Percentiles rank a stretch among this genome's conserved stretches.
phyloP scores from a whole-genome alignment of 306 rosid species.

The Chamaecrista fasciculata region DNA sequence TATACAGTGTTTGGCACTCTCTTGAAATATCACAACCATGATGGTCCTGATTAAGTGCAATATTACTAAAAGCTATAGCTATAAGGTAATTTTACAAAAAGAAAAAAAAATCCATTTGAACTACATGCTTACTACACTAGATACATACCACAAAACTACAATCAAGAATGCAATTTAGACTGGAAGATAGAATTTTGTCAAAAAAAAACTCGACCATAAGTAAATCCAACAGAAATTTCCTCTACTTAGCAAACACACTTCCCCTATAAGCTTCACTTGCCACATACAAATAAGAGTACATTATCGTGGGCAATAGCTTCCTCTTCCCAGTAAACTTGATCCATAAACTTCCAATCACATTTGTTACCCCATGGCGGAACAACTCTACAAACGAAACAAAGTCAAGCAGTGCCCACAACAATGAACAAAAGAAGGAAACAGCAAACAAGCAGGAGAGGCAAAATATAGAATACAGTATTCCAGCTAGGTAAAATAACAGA shows the following conservation, averaged over 20 bases:
- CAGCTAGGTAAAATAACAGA: neutral
- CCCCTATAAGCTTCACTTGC: neutral
- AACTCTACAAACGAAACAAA: neutral
- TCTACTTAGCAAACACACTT: neutral
- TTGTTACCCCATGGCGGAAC: neutral
- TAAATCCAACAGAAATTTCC: neutral
- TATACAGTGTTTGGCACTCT: neutral
- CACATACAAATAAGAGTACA: neutral
- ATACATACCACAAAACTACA: neutral
- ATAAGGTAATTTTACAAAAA: neutral
- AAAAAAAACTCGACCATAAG: neutral
- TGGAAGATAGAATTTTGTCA: neutral
- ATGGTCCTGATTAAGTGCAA: neutral
- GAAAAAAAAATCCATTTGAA: neutral
- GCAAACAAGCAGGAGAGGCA: neutral
- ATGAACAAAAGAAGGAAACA: neutral
- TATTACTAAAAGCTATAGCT: neutral
- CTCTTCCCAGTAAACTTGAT: neutral
- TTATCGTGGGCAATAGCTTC: neutral
- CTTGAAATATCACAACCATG: neutral
- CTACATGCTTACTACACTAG: neutral
- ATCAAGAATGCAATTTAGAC: neutral
- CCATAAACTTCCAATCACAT: neutral
- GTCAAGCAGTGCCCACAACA: neutral
- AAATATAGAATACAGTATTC: neutral